These are phyloP conservation scores for Geotrichum bryndzae DNA, from an alignment of 1,139 yeast species.

Conservation along the genomic window DNA sequence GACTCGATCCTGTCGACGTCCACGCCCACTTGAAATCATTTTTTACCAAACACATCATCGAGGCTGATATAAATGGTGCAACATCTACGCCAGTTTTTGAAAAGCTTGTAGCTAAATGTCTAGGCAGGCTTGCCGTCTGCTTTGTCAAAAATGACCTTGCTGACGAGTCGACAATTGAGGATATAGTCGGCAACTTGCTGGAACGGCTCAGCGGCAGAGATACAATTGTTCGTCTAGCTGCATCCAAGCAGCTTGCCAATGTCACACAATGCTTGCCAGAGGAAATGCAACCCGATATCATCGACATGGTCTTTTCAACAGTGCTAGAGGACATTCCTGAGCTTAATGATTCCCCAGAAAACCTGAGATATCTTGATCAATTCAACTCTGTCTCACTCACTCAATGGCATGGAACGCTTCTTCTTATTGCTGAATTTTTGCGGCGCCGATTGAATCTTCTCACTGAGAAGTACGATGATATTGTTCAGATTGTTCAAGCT, in stretches of 20 bases:
- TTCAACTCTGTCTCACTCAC: conserved; percentile 32
- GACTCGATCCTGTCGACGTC: conserved; percentile 18
- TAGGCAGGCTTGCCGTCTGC: conserved; percentile 34
- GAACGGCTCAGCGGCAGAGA: conserved; percentile 34
- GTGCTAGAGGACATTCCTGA: conserved; percentile 27
- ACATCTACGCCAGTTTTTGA: conserved; percentile 3
- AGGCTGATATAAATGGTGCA: background rate
- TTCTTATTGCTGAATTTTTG: conserved; percentile 44
- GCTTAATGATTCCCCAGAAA: background rate
- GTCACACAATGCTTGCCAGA: conserved; percentile 32
- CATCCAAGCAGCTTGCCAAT: conserved; percentile 44
- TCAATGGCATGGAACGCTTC: conserved; percentile 42
- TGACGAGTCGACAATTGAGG: conserved; percentile 1
- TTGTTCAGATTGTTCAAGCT: conserved; percentile 32
- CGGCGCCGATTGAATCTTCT: conserved; percentile 28
- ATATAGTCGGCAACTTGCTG: conserved; percentile 5
- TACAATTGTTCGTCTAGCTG: conserved; percentile 41
- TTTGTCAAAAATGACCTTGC: conserved; percentile 6
- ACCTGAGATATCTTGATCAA: conserved; percentile 5
- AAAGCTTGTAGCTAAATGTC: conserved; percentile 34
- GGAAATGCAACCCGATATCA: conserved; percentile 35
- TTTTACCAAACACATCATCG: background rate
- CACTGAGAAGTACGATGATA: background rate
- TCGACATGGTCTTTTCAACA: conserved; percentile 30
- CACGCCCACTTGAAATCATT: background rate